Percentiles rank a stretch among this genome's conserved stretches.
Conservation (phyloP, 352 stramenopile genomes). For the Globisporangium alternatum region DNA sequence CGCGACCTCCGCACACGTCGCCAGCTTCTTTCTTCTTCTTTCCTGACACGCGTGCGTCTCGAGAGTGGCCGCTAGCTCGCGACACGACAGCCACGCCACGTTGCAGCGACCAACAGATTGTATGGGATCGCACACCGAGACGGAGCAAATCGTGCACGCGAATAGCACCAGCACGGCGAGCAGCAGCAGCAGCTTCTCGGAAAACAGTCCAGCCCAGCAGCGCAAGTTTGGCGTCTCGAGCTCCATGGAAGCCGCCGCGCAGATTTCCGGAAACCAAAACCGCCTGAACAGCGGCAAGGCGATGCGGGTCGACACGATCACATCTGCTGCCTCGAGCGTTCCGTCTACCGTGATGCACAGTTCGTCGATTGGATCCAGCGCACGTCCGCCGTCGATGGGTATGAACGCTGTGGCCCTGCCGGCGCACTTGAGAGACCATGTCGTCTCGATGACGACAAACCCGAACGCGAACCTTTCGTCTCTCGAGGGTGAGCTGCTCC, state of each 20-base stretch:
- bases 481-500: slow-evolving; percentile 48
- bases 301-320: slow-evolving; percentile 21
- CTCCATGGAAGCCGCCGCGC: slow-evolving; percentile 46
- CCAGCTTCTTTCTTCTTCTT: neutral
- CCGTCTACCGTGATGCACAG: slow-evolving; percentile 10
- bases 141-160: slow-evolving; percentile 15
- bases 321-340: slow-evolving; percentile 3
- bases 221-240: slow-evolving; percentile 16
- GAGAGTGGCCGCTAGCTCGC: neutral
- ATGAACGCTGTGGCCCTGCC: slow-evolving; percentile 43
- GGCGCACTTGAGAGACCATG: slow-evolving; percentile 55
- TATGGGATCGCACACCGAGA: slow-evolving; percentile 16
- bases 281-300: slow-evolving; percentile 1
- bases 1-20: too few species aligned
- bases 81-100: neutral
- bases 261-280: slow-evolving; percentile 7
- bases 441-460: slow-evolving; percentile 28
- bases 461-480: slow-evolving; percentile 5
- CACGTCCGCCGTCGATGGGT: slow-evolving; percentile 8
- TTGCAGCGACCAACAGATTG: neutral
- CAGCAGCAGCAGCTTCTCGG: slow-evolving; percentile 24
- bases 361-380: slow-evolving; percentile 10
- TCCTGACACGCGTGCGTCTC: neutral
- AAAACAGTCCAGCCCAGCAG: neutral
- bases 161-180: slow-evolving; percentile 12